Percentiles rank a stretch among this genome's conserved stretches.
Conservation (phyloP, 352 stramenopile species). For the Nothophytophthora sp. region DNA sequence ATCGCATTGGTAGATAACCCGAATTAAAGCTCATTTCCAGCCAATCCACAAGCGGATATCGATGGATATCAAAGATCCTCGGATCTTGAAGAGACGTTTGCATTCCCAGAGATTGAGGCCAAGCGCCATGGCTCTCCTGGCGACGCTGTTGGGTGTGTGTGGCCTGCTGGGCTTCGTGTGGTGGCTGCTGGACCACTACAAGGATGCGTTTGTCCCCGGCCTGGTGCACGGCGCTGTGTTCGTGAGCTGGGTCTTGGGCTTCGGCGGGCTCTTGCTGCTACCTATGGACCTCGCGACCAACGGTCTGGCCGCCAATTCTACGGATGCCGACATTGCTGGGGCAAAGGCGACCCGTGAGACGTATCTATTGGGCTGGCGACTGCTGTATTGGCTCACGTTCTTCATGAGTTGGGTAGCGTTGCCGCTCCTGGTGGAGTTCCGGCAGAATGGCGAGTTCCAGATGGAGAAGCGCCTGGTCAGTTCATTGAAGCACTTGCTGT, state of each 20-base stretch:
- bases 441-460: conserved; percentile 64
- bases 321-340: neutral
- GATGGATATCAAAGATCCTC: neutral
- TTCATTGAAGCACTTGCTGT: conserved; percentile 43
- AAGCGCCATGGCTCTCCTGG: conserved; percentile 50
- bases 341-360: conserved; percentile 4
- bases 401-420: conserved; percentile 61
- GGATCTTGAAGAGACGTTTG: neutral
- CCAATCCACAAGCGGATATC: too few species aligned
- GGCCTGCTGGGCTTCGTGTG: conserved; percentile 61
- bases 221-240: conserved; percentile 50
- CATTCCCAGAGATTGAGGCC: neutral
- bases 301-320: conserved; percentile 15
- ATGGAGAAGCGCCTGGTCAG: conserved; percentile 32
- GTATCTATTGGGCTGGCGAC: conserved; percentile 48
- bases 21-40: too few species aligned
- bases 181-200: conserved; percentile 60
- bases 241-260: conserved; percentile 57
- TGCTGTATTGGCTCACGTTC: conserved; percentile 74
- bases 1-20: too few species aligned
- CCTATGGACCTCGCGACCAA: conserved; percentile 61
- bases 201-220: conserved; percentile 40
- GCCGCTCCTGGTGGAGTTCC: conserved; percentile 63
- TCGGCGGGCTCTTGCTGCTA: conserved; percentile 60
- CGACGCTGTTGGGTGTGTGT: conserved; percentile 37